A percentile compares a stretch with the other conserved stretches of the same genome.
Conservation (phyloP, 129 eudicot species). For the Helianthus tuberosus region DNA sequence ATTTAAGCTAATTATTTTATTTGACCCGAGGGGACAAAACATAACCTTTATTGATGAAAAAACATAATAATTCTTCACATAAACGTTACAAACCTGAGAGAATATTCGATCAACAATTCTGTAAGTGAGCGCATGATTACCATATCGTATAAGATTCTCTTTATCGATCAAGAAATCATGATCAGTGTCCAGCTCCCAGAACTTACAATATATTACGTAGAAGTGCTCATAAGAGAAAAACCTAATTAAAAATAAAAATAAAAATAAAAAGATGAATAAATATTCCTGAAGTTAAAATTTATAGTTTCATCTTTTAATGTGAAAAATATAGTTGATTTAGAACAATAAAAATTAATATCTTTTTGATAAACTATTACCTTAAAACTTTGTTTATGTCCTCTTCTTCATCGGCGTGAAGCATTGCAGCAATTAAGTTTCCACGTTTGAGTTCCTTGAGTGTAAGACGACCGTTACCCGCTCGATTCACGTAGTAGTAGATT, state of each 20-base stretch:
- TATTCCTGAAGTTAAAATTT: not conserved
- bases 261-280: not conserved
- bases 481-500: conserved; percentile 66
- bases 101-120: conserved; percentile 72
- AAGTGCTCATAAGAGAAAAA: conserved; percentile 78
- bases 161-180: conserved; percentile 77
- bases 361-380: conserved; percentile 35
- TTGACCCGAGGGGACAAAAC: not conserved
- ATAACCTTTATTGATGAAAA: not conserved
- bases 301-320: not conserved
- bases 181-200: conserved; percentile 77
- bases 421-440: conserved; percentile 58
- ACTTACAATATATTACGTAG: conserved; percentile 68
- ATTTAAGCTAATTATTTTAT: not conserved
- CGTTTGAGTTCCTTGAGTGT: conserved; percentile 65
- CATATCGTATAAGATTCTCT: conserved; percentile 71
- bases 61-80: not conserved
- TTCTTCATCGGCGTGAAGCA: conserved; percentile 78
- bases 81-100: conserved; percentile 51
- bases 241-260: conserved; percentile 29
- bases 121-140: conserved; percentile 72
- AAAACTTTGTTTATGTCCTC: conserved; percentile 77
- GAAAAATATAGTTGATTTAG: not conserved
- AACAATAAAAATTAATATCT: not conserved
- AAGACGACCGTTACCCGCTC: conserved; percentile 64